These are phyloP conservation scores for Castanea mollissima DNA, from an alignment of 306 rosid genomes.

Conservation along the genomic window DNA sequence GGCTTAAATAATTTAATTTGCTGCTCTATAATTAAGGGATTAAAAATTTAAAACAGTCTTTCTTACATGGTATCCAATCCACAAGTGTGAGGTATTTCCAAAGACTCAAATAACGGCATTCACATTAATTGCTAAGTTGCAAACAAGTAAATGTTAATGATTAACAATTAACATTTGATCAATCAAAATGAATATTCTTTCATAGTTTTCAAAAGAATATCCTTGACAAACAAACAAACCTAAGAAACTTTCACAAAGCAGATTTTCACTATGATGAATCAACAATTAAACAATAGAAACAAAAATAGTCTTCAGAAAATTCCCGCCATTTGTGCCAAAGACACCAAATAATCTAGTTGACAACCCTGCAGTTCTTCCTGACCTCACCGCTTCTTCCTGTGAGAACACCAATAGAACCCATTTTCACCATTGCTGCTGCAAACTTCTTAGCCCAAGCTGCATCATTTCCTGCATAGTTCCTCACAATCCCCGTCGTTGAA, in stretches of 20 bases:
- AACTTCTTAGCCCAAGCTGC: constrained; percentile 27
- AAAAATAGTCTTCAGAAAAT: background rate
- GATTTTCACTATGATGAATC: background rate
- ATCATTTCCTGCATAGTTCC: constrained; percentile 17
- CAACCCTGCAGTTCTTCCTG: constrained; percentile 32
- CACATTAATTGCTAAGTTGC: too few relatives aligned
- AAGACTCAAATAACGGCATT: too few relatives aligned
- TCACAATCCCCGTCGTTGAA: constrained; percentile 20
- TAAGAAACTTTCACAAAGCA: background rate
- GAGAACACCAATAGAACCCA: constrained; percentile 26
- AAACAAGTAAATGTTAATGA: too few relatives aligned
- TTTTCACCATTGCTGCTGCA: constrained; percentile 40
- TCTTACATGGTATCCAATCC: too few relatives aligned
- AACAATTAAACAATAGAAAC: background rate
- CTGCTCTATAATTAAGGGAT: too few relatives aligned
- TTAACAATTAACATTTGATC: too few relatives aligned
- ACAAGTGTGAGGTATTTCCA: too few relatives aligned
- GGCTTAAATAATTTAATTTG: too few relatives aligned
- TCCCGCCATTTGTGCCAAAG: background rate
- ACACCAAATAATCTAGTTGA: constrained; percentile 15
- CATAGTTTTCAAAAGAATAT: too few relatives aligned
- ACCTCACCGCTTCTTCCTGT: constrained; percentile 36
- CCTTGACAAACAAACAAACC: background rate
- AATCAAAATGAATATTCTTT: too few relatives aligned
- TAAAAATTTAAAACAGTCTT: too few relatives aligned